phyloP scores from a whole-genome alignment of 805 yeast species.

The Ogataea paraovalis region DNA sequence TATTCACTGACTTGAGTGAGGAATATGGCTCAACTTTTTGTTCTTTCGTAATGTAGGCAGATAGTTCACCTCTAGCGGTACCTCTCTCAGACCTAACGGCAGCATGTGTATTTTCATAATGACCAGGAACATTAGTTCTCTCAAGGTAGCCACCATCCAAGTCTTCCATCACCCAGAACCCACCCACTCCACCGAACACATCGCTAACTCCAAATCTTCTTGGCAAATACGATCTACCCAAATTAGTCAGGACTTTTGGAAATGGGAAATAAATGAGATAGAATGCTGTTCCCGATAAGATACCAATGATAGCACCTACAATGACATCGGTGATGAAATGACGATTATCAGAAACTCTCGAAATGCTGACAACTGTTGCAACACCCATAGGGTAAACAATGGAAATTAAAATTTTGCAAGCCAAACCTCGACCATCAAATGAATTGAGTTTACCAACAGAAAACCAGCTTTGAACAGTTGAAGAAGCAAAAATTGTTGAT shows the following conservation, averaged over 20 bases:
- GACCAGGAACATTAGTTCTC: slow-evolving; percentile 21
- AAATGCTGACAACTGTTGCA: slow-evolving; percentile 34
- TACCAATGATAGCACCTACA: slow-evolving; percentile 38
- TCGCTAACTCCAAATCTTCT: slow-evolving; percentile 31
- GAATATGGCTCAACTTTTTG: neutral
- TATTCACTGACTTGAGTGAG: neutral
- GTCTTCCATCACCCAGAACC: slow-evolving; percentile 35
- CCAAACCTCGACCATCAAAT: slow-evolving; percentile 34
- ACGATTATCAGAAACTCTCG: slow-evolving; percentile 46
- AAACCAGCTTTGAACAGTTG: slow-evolving; percentile 34
- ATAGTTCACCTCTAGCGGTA: neutral
- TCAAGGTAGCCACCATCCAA: slow-evolving; percentile 27
- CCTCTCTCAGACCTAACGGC: neutral
- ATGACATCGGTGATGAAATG: slow-evolving; percentile 40
- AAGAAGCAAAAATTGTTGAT: slow-evolving; percentile 46
- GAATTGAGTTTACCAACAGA: slow-evolving; percentile 32
- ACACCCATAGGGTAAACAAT: slow-evolving; percentile 33
- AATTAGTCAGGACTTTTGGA: slow-evolving; percentile 23
- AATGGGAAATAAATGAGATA: slow-evolving; percentile 42
- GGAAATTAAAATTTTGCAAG: slow-evolving; percentile 31
- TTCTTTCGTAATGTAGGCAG: neutral
- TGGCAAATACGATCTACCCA: slow-evolving; percentile 43
- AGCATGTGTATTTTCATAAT: slow-evolving; percentile 5
- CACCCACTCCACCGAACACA: slow-evolving; percentile 28
- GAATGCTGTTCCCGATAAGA: slow-evolving; percentile 29